These are phyloP conservation scores for Phycomyces nitens DNA, from an alignment of 192 early-diverging fungal species.

Conservation along the genomic window DNA sequence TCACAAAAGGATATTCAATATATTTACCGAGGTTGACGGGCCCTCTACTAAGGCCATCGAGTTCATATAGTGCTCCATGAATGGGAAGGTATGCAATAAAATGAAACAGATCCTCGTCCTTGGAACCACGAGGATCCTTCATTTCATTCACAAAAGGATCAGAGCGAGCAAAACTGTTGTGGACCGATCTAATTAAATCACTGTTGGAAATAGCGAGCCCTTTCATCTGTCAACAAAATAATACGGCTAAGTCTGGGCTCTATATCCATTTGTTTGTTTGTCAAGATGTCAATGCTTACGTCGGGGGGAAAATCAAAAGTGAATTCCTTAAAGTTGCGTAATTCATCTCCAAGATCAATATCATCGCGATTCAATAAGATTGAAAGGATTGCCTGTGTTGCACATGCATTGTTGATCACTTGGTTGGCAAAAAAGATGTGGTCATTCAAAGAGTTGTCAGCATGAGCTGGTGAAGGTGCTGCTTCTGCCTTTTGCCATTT, in stretches of 20 bases:
- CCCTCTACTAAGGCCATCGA: slow-evolving; percentile 68
- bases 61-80: slow-evolving; percentile 69
- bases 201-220: slow-evolving; percentile 78
- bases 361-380: slow-evolving; percentile 64
- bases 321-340: slow-evolving; percentile 66
- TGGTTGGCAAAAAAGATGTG: slow-evolving; percentile 75
- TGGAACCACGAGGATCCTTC: slow-evolving; percentile 44
- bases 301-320: slow-evolving; percentile 69
- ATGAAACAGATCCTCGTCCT: slow-evolving; percentile 75
- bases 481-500: slow-evolving; percentile 57
- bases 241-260: too few species aligned
- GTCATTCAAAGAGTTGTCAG: slow-evolving; percentile 32
- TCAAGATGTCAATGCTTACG: slow-evolving; percentile 29
- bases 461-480: not conserved
- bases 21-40: slow-evolving; percentile 58
- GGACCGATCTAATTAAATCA: slow-evolving; percentile 68
- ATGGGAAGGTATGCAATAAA: slow-evolving; percentile 77
- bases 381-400: slow-evolving; percentile 81
- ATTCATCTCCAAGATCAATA: slow-evolving; percentile 68
- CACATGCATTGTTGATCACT: slow-evolving; percentile 82
- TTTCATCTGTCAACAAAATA: slow-evolving; percentile 52
- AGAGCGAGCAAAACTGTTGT: slow-evolving; percentile 77
- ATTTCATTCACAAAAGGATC: slow-evolving; percentile 75
- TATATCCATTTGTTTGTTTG: not conserved
- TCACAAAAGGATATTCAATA: not conserved